Evolutionary conservation across 176 grass and related monocot genomes (phyloP).

Genomic region (Carex kokanica): DNA sequence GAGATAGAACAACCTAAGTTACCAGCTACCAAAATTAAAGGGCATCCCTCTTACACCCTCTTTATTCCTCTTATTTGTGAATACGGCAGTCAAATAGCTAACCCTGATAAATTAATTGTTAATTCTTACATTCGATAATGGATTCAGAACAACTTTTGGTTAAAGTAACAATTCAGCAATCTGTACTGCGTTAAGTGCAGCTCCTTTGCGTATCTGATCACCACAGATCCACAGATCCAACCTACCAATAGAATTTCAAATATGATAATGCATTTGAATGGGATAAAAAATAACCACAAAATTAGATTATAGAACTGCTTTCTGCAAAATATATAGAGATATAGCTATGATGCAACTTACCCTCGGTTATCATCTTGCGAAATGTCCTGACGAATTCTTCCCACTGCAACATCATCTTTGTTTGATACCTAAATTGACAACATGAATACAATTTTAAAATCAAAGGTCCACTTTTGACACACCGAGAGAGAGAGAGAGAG

Average conservation of each 20-base stretch:
- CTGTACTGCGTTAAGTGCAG: slow-evolving; percentile 88
- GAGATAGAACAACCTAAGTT: background rate
- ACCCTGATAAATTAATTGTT: slow-evolving; percentile 11
- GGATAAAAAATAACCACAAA: background rate
- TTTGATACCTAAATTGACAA: slow-evolving; percentile 66
- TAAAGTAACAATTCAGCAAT: slow-evolving; percentile 92
- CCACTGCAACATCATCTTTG: slow-evolving; percentile 89
- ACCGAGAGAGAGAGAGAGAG: background rate
- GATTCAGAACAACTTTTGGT: background rate
- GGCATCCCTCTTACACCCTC: background rate
- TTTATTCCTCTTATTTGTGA: slow-evolving; percentile 7
- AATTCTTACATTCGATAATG: background rate
- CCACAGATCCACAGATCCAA: slow-evolving; percentile 96
- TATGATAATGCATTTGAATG: background rate
- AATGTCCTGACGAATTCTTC: slow-evolving; percentile 85
- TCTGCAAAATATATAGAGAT: background rate
- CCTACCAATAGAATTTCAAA: slow-evolving; percentile 41
- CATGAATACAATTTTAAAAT: slow-evolving; percentile 1
- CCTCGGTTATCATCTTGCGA: slow-evolving; percentile 80
- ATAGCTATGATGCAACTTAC: slow-evolving; percentile 34
- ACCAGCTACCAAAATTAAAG: background rate
- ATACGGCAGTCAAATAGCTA: background rate
- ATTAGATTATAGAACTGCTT: background rate
- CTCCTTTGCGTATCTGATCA: slow-evolving; percentile 99
- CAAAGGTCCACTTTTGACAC: background rate